These are phyloP conservation scores for Fibroporia radiculosa DNA, from an alignment of 768 basidiomycete species.

Conservation along the genomic window DNA sequence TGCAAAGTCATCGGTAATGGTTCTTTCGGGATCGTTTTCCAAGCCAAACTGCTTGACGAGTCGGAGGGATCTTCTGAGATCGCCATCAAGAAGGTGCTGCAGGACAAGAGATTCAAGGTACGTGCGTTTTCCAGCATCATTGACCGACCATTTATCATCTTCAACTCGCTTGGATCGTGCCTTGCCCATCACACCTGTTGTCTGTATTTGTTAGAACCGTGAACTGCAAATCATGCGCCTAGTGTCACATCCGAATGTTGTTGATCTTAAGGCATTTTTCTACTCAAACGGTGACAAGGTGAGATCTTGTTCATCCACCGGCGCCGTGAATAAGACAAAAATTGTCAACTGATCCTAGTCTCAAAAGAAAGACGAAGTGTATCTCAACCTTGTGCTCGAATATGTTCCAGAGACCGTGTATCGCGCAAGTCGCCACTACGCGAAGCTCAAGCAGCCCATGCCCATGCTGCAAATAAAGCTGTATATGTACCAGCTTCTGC, in stretches of 20 bases:
- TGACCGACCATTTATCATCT: not conserved
- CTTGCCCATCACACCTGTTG: not conserved
- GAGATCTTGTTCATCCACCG: conserved; percentile 17
- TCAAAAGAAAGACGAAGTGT: conserved; percentile 95
- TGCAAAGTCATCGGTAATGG: conserved; percentile 99
- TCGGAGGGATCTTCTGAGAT: conserved; percentile 65
- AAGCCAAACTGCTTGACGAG: conserved; percentile 75
- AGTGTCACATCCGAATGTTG: conserved; percentile 94
- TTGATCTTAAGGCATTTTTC: conserved; percentile 96
- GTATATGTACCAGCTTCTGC: conserved; percentile 99
- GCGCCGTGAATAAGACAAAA: conserved; percentile 2
- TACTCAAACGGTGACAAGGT: conserved; percentile 99
- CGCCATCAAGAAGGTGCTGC: conserved; percentile 99
- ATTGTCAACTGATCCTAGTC: conserved; percentile 12
- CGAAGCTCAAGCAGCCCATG: conserved; percentile 99
- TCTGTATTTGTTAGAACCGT: conserved; percentile 65
- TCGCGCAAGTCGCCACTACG: conserved; percentile 96
- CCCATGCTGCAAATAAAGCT: conserved; percentile 99
- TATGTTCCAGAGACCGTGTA: conserved; percentile 99
- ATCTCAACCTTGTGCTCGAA: conserved; percentile 98
- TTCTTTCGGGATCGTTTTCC: conserved; percentile 98
- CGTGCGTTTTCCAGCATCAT: conserved; percentile 20
- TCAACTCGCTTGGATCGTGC: not conserved
- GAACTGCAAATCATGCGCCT: conserved; percentile 99
- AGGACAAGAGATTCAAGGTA: conserved; percentile 99